A percentile compares a stretch with the other conserved stretches of the same genome.
Conservation (phyloP, 2,329 filamentous ascomycete species). For the Aspergillus quadrilineatus region DNA sequence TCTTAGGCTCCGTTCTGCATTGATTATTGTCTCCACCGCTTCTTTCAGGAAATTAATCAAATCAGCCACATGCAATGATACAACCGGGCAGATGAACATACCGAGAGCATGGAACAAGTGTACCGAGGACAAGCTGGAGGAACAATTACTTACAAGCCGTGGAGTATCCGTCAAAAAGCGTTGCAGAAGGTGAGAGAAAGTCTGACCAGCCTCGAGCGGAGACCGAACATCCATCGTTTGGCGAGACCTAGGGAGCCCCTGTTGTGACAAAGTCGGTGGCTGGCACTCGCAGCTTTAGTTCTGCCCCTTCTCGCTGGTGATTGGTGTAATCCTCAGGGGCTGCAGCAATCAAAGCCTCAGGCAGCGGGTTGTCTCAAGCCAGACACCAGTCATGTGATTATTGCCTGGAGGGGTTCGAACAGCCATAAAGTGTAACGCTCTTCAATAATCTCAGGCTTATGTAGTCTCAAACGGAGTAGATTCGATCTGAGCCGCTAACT, state of each 20-base stretch:
- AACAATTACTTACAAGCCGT: slow-evolving; percentile 2
- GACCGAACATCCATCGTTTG: slow-evolving; percentile 3
- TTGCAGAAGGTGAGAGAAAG: not conserved
- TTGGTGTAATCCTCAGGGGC: slow-evolving; percentile 18
- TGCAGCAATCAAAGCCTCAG: slow-evolving; percentile 4
- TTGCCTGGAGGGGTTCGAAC: not conserved
- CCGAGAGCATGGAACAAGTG: not conserved
- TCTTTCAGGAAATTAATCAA: slow-evolving; percentile 5
- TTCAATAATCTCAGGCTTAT: too few species aligned
- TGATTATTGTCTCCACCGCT: slow-evolving; percentile 18
- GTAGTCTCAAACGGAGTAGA: too few species aligned
- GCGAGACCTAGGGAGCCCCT: slow-evolving; percentile 5
- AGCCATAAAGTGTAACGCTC: too few species aligned
- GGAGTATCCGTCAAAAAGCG: not conserved
- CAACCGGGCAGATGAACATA: not conserved
- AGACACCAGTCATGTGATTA: not conserved
- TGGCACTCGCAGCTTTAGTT: slow-evolving; percentile 22
- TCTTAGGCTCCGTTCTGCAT: slow-evolving; percentile 20
- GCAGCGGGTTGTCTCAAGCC: not conserved
- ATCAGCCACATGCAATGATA: not conserved
- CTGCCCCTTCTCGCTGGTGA: slow-evolving; percentile 9
- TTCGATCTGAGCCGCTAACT: too few species aligned
- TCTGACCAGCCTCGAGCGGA: slow-evolving; percentile 4
- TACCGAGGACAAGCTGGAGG: slow-evolving; percentile 1
- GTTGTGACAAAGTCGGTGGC: slow-evolving; percentile 24